Base-by-base conservation (phyloP, 306 rosid species). In the Rubus idaeus region DNA sequence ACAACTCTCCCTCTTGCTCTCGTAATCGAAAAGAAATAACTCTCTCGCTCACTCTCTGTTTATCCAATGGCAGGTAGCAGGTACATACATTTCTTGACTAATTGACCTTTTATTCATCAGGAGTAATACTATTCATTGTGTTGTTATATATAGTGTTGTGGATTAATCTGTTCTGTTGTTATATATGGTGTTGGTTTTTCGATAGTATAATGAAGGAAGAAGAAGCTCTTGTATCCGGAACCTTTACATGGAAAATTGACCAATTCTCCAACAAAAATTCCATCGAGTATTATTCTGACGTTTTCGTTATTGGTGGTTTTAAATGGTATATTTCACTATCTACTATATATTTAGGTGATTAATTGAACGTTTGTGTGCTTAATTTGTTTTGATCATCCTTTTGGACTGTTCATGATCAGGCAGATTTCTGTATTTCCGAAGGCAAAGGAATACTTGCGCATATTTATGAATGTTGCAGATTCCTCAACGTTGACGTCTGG, bases 241-340 rank as follows among this genome's bases (percentile, higher is more conserved):
- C 26, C 1, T 71, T 71, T 37, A 51, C 63, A 37, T 71, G 75
- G 75, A 37, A 45, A 37, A 71, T 71, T 42, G 5, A 51, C 3
- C 20, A 52, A 14, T 55, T 52, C 63, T 71, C 75, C 0, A 51
- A 10, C 7, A 10, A 35, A 47, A 37, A 10, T 9, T 8, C 5
- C 44, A 42, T 9, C 46, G 17, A 71, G 49, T 26, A 11, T 18
- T 51, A 51, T 13, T 71, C 63, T 37, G 75, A 71, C 17, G 49
- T 37, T 52, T 52, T 37, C 60, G n/a, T 71, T 16, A 3, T 71
- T 3, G 75, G 75, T n/a, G 75, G 40, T 71, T 71, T 42, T 21
- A 71, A 71, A 71, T 71, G 75, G 75, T 71, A 8, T 35, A 0
- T 71, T 8, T 18, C 16, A 0, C 1, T 2, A 6, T 7, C 23